phyloP scores from a whole-genome alignment of 768 basidiomycete species.

The Floccularia luteovirens region DNA sequence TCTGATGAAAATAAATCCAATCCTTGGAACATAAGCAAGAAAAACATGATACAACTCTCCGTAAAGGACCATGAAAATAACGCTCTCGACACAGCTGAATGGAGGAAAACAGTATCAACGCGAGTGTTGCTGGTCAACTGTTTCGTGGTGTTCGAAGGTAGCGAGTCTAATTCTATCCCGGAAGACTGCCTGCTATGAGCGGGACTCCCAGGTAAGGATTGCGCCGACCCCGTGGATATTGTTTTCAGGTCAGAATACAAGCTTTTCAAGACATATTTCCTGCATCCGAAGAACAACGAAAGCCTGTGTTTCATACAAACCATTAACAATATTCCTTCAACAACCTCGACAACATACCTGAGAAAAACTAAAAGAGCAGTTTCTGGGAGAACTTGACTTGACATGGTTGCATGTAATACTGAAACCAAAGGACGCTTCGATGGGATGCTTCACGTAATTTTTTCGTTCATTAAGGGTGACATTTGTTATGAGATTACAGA shows the following conservation, averaged over 20 bases:
- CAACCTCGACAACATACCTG: conserved; percentile 1
- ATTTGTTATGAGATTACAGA: too few species aligned
- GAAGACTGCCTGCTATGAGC: conserved; percentile 11
- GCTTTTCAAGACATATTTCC: conserved; percentile 47
- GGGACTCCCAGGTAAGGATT: conserved; percentile 8
- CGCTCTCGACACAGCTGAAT: conserved; percentile 48
- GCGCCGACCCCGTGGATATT: conserved; percentile 22
- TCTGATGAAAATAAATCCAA: conserved; percentile 40
- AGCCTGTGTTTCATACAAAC: conserved; percentile 23
- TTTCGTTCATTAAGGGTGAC: too few species aligned
- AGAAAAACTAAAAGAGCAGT: conserved; percentile 2
- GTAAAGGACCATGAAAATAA: conserved; percentile 68
- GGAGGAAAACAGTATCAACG: conserved; percentile 22
- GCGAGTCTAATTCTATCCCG: conserved; percentile 2
- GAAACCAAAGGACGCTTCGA: too few species aligned
- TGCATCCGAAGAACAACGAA: conserved; percentile 46
- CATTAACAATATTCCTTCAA: background rate
- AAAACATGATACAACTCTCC: conserved; percentile 67
- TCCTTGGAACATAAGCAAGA: conserved; percentile 68
- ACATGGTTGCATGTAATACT: background rate
- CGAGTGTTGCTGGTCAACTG: conserved; percentile 9
- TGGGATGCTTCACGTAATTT: too few species aligned
- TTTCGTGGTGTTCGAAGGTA: conserved; percentile 21
- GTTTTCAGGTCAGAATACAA: conserved; percentile 54
- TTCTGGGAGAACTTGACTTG: conserved; percentile 1